These are phyloP conservation scores for Aquilaria malaccensis DNA, from an alignment of 345 rosid genomes.

Conservation along the genomic window DNA sequence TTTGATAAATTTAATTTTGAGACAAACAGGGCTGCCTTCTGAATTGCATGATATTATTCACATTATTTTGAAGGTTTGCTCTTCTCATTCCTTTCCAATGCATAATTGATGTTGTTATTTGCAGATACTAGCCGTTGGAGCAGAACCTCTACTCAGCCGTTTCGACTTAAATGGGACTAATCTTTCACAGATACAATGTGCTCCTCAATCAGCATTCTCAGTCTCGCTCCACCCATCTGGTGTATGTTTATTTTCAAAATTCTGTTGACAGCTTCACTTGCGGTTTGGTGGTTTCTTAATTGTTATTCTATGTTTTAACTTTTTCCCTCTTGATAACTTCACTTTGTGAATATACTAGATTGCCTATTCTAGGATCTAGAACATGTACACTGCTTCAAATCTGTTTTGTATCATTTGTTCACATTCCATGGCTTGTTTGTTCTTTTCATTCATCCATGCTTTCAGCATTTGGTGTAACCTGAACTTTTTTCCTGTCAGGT, in stretches of 20 bases:
- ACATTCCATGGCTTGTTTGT: neutral
- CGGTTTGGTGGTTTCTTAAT: slow-evolving; percentile 1
- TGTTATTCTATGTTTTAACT: neutral
- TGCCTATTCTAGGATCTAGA: neutral
- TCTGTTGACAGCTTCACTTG: neutral
- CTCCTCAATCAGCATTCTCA: slow-evolving; percentile 79
- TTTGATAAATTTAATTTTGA: neutral
- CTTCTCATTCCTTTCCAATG: neutral
- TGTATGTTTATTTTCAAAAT: slow-evolving; percentile 30
- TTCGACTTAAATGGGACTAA: slow-evolving; percentile 62
- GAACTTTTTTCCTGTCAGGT: slow-evolving; percentile 35
- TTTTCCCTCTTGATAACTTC: neutral
- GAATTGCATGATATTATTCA: neutral
- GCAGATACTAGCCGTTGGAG: slow-evolving; percentile 86
- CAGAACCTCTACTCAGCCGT: slow-evolving; percentile 69
- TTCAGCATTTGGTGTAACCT: neutral
- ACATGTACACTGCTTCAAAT: too few species aligned
- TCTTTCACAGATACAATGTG: slow-evolving; percentile 80
- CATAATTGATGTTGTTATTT: slow-evolving; percentile 10
- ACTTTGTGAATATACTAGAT: neutral
- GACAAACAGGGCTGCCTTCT: neutral
- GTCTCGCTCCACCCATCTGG: slow-evolving; percentile 70
- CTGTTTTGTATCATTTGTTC: neutral
- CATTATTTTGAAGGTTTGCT: neutral
- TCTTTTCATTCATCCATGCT: neutral